Conservation (phyloP, 805 yeast genomes). For the Spathaspora passalidarum region DNA sequence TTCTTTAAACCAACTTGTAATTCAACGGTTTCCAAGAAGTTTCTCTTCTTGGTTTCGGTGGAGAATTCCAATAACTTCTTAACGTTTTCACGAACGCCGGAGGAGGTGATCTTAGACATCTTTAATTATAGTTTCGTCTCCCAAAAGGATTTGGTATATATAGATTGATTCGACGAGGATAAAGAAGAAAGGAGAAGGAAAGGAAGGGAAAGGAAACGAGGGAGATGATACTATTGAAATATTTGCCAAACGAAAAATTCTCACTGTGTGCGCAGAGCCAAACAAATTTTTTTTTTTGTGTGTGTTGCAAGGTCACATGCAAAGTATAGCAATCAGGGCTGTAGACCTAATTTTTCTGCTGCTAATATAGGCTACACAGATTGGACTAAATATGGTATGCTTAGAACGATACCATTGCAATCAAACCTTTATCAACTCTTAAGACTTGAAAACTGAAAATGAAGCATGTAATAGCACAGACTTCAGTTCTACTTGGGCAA, state of each 20-base stretch:
- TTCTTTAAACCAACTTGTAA: constrained; percentile 99
- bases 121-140: constrained; percentile 56
- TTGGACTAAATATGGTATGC: too few relatives aligned
- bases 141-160: constrained; percentile 55
- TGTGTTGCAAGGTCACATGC: background rate
- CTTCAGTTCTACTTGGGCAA: too few relatives aligned
- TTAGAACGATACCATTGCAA: too few relatives aligned
- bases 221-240: background rate
- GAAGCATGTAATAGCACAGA: too few relatives aligned
- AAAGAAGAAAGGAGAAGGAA: constrained; percentile 14
- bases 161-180: constrained; percentile 59
- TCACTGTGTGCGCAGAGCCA: background rate
- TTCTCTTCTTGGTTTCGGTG: constrained; percentile 97
- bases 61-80: constrained; percentile 87
- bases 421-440: too few relatives aligned
- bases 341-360: too few relatives aligned
- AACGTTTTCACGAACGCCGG: constrained; percentile 97
- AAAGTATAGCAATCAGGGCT: background rate
- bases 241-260: background rate
- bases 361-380: too few relatives aligned
- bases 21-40: constrained; percentile 99
- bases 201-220: background rate
- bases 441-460: too few relatives aligned
- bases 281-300: background rate
- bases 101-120: constrained; percentile 86